phyloP scores from a whole-genome alignment of 1,139 yeast genomes.

The Blastobotrys arbuscula region DNA sequence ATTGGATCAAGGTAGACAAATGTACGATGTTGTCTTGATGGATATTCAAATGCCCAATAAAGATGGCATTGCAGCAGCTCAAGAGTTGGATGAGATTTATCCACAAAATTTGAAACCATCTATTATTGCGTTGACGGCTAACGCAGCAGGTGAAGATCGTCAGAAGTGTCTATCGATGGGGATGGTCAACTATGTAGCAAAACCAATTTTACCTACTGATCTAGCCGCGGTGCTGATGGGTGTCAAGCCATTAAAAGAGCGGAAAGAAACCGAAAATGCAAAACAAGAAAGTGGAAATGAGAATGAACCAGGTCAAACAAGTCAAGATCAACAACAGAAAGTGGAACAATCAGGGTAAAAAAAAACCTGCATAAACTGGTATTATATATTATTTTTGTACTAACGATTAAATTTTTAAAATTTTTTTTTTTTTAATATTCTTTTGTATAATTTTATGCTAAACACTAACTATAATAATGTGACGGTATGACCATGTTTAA shows the following conservation, averaged over 20 bases:
- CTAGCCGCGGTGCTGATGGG: conserved; percentile 34
- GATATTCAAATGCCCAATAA: conserved; percentile 54
- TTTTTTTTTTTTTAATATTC: too few species aligned
- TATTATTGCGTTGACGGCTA: conserved; percentile 51
- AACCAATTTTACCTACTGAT: conserved; percentile 50
- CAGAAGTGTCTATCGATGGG: conserved; percentile 46
- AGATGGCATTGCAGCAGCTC: conserved; percentile 48
- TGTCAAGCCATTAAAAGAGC: conserved; percentile 23
- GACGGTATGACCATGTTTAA: too few species aligned
- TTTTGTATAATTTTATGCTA: too few species aligned
- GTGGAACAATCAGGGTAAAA: too few species aligned
- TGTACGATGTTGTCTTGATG: conserved; percentile 49
- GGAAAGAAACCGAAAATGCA: neutral
- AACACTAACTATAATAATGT: too few species aligned
- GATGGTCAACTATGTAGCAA: conserved; percentile 52
- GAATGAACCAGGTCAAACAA: too few species aligned
- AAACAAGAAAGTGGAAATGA: too few species aligned
- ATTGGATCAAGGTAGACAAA: conserved; percentile 28
- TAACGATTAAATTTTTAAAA: too few species aligned
- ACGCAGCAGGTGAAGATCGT: conserved; percentile 53
- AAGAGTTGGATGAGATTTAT: conserved; percentile 31
- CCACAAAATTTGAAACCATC: conserved; percentile 36
- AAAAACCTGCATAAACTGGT: too few species aligned
- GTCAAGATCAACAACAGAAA: too few species aligned
- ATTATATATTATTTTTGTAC: too few species aligned